Percentiles rank a stretch among this genome's conserved stretches.
Evolutionary conservation across 2,329 filamentous ascomycete species (phyloP).

Genomic region (Chaetomium sp.): DNA sequence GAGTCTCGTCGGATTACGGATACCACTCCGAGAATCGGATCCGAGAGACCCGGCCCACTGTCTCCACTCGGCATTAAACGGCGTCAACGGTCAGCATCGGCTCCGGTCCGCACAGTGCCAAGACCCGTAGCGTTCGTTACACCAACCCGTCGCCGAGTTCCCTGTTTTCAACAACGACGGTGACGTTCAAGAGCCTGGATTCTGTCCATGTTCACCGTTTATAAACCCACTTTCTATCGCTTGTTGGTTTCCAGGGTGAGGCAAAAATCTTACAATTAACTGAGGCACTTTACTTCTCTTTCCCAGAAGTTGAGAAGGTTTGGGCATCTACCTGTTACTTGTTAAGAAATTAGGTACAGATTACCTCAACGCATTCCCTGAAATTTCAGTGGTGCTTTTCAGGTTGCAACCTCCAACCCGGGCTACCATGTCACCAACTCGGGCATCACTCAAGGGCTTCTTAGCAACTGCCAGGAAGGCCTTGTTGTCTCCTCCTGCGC

Average conservation of each 20-base stretch:
- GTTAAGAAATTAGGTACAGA: no score
- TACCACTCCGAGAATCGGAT: background rate
- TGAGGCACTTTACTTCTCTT: no score
- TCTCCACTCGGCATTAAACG: background rate
- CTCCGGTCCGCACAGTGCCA: conserved; percentile 5
- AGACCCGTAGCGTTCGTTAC: conserved; percentile 1
- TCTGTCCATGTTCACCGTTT: no score
- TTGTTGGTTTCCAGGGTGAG: no score
- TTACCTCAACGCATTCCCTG: no score
- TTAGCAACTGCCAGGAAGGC: conserved; percentile 53
- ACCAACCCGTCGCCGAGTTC: background rate
- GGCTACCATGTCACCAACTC: conserved; percentile 26
- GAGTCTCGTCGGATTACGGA: background rate
- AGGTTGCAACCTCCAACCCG: background rate
- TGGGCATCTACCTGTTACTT: no score
- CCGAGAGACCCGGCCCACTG: background rate
- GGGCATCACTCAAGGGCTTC: conserved; percentile 52
- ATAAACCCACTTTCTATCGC: no score
- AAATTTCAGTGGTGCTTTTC: background rate
- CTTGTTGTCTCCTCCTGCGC: conserved; percentile 48
- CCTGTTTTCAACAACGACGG: background rate
- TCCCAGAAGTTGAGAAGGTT: no score
- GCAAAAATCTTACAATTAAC: no score
- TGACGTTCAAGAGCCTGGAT: background rate
- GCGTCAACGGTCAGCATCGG: conserved; percentile 12